Evolutionary conservation across 169 alveolate species (phyloP).

Genomic region (Ichthyophthirius multifiliis): DNA sequence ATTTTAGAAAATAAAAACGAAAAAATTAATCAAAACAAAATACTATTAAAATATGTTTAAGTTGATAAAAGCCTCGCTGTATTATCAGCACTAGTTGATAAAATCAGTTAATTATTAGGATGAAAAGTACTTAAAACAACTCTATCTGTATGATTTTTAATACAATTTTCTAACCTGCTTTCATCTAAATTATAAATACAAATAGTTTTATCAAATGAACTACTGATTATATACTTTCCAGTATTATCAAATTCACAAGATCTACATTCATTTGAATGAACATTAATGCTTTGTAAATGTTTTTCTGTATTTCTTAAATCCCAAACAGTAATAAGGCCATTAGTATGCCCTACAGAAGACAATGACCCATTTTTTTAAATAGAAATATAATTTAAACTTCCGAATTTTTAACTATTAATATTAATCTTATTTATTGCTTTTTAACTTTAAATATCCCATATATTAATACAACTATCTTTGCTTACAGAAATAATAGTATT

Average conservation of each 20-base stretch:
- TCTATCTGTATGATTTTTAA: conserved; percentile 36
- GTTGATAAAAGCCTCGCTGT: no score
- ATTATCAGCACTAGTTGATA: no score
- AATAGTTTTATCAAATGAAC: conserved; percentile 56
- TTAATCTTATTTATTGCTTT: conserved; percentile 15
- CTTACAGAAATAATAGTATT: conserved; percentile 69
- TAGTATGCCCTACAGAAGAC: conserved; percentile 60
- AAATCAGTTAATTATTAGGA: no score
- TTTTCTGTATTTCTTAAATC: conserved; percentile 35
- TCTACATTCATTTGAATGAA: not conserved
- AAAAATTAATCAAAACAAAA: no score
- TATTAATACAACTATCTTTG: conserved; percentile 70
- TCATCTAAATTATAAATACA: conserved; percentile 50
- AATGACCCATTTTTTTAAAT: not conserved
- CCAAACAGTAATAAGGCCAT: conserved; percentile 58
- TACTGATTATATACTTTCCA: conserved; percentile 48
- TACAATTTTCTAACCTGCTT: not conserved
- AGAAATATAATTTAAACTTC: not conserved
- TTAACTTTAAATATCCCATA: conserved; percentile 81
- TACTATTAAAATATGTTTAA: no score
- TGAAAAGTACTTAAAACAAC: conserved; percentile 45
- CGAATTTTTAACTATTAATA: not conserved
- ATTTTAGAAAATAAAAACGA: no score
- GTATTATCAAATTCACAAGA: conserved; percentile 55
- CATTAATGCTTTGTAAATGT: not conserved